Conservation (phyloP, 2,329 filamentous ascomycete species). For the Samsoniella hepiali region DNA sequence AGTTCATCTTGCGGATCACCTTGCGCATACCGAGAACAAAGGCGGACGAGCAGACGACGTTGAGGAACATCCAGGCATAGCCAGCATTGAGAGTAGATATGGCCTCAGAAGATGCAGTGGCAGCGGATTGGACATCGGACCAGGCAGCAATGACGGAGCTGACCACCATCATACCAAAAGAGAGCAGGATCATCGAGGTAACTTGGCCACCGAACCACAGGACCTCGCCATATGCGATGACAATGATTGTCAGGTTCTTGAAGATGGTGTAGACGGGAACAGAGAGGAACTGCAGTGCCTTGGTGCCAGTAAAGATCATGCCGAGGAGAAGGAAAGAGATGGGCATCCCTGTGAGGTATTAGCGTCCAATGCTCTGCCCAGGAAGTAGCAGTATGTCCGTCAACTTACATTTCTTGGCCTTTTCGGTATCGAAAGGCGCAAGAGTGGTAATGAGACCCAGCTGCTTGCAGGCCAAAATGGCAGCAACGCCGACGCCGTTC, state of each 20-base stretch:
- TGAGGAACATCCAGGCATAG: conserved; percentile 91
- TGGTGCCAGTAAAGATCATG: conserved; percentile 94
- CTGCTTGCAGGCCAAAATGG: conserved; percentile 75
- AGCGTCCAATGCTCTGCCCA: not conserved
- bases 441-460: conserved; percentile 73
- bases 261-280: conserved; percentile 97
- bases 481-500: conserved; percentile 79
- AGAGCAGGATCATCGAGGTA: conserved; percentile 76
- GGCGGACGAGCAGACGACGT: conserved; percentile 83
- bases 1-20: conserved; percentile 95
- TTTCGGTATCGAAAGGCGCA: conserved; percentile 74
- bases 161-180: conserved; percentile 88
- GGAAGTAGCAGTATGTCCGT: not conserved
- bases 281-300: conserved; percentile 85
- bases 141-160: conserved; percentile 90
- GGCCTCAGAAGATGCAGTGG: conserved; percentile 61
- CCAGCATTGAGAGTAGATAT: conserved; percentile 84
- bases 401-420: conserved; percentile 78
- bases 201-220: conserved; percentile 92
- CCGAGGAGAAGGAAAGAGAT: conserved; percentile 87
- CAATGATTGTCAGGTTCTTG: conserved; percentile 94
- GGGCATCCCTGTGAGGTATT: conserved; percentile 67
- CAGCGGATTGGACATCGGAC: conserved; percentile 83
- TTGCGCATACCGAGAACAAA: conserved; percentile 89
- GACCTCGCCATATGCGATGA: conserved; percentile 92